Conservation (phyloP, 176 grass and related monocot species). For the Paspalum notatum region DNA sequence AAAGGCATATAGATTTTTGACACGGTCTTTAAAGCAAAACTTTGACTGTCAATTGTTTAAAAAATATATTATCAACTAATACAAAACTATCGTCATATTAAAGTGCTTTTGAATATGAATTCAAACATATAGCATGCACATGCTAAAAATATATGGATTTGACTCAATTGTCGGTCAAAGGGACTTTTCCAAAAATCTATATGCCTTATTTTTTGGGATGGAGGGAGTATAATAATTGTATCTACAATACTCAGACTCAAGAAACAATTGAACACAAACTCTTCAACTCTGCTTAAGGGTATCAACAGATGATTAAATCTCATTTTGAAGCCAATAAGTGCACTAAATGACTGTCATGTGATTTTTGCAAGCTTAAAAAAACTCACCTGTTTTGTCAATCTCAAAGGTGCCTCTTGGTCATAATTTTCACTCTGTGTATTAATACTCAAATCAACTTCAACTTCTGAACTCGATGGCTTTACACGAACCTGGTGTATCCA, state of each 20-base stretch:
- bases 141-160: too few relatives aligned
- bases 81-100: too few relatives aligned
- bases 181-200: too few relatives aligned
- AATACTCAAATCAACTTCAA: slow-evolving; percentile 80
- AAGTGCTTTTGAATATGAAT: too few relatives aligned
- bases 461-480: slow-evolving; percentile 66
- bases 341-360: slow-evolving; percentile 1
- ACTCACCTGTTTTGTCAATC: slow-evolving; percentile 65
- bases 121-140: too few relatives aligned
- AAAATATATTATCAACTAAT: too few relatives aligned
- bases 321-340: neutral
- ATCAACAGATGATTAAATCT: slow-evolving; percentile 28
- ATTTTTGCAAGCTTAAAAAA: slow-evolving; percentile 21
- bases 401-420: slow-evolving; percentile 56
- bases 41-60: too few relatives aligned
- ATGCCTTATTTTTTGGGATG: too few relatives aligned
- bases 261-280: neutral
- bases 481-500: slow-evolving; percentile 64
- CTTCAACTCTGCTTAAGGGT: neutral
- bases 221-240: neutral
- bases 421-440: slow-evolving; percentile 71
- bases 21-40: too few relatives aligned
- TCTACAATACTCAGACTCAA: neutral
- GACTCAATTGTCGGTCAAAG: too few relatives aligned
- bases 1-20: too few relatives aligned